A percentile compares a stretch with the other conserved stretches of the same genome.
phyloP scores from a whole-genome alignment of 306 rosid species.

The Sicyos baderoa region DNA sequence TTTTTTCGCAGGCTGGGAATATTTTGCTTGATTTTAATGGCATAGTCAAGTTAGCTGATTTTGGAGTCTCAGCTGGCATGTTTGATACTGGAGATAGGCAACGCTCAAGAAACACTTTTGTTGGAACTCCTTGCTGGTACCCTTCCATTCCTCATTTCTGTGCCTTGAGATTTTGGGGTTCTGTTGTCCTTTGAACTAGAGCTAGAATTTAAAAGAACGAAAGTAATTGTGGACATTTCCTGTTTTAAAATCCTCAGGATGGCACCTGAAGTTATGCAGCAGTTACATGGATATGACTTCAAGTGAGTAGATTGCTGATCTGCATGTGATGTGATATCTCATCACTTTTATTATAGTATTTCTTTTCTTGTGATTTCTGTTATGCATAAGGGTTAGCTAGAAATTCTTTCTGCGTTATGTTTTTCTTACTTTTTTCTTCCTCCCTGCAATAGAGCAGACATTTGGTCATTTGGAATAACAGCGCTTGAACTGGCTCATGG shows the following conservation, averaged over 20 bases:
- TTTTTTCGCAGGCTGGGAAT: constrained; percentile 64
- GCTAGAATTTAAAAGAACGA: neutral
- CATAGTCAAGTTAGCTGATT: constrained; percentile 84
- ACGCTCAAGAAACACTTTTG: constrained; percentile 90
- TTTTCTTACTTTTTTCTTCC: neutral
- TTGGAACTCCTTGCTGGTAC: constrained; percentile 99
- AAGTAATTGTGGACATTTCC: neutral
- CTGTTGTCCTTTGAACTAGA: neutral
- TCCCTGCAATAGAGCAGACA: constrained; percentile 66
- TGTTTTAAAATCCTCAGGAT: constrained; percentile 49
- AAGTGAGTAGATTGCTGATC: constrained; percentile 50
- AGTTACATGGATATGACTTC: constrained; percentile 93
- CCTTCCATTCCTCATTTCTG: constrained; percentile 7
- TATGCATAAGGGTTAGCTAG: constrained; percentile 3
- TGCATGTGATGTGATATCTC: constrained; percentile 16
- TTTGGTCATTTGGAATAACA: constrained; percentile 98
- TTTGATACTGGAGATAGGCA: constrained; percentile 91
- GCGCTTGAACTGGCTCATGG: constrained; percentile 99
- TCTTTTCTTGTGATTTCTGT: neutral
- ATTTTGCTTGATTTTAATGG: constrained; percentile 82
- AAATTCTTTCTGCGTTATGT: neutral
- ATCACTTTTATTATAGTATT: neutral
- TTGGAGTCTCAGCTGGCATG: constrained; percentile 95
- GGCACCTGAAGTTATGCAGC: constrained; percentile 99
- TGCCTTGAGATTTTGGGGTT: constrained; percentile 16